Evolutionary conservation across 495 filamentous ascomycete species (phyloP).

Genomic region (Entonaema liquescens): DNA sequence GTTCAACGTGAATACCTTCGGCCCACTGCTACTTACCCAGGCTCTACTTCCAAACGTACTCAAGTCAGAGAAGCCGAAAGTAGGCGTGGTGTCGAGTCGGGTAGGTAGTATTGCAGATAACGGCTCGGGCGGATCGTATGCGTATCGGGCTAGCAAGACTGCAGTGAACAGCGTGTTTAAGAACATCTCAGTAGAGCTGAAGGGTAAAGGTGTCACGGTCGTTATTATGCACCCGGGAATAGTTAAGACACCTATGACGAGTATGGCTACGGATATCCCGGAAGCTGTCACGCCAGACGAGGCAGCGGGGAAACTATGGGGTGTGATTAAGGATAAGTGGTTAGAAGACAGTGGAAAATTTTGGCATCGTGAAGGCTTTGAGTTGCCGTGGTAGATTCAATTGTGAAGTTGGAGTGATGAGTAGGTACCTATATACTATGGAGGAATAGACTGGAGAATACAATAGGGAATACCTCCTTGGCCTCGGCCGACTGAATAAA

Average conservation of each 20-base stretch:
- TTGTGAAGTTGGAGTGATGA: too few species aligned
- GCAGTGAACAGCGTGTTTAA: slow-evolving; percentile 74
- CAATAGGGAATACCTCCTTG: too few species aligned
- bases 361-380: slow-evolving; percentile 79
- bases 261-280: slow-evolving; percentile 66
- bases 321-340: slow-evolving; percentile 55
- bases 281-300: slow-evolving; percentile 69
- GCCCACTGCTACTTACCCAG: slow-evolving; percentile 68
- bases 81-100: slow-evolving; percentile 75
- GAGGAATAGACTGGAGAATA: too few species aligned
- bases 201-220: slow-evolving; percentile 17
- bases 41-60: slow-evolving; percentile 43
- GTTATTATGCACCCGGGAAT: slow-evolving; percentile 70
- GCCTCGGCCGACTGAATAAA: too few species aligned
- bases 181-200: slow-evolving; percentile 65
- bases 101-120: slow-evolving; percentile 79
- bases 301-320: slow-evolving; percentile 65
- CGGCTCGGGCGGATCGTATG: slow-evolving; percentile 72
- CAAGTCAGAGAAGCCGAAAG: slow-evolving; percentile 31
- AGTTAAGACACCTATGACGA: slow-evolving; percentile 74
- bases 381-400: slow-evolving; percentile 57
- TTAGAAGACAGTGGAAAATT: slow-evolving; percentile 60
- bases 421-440: too few species aligned
- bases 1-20: slow-evolving; percentile 74
- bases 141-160: slow-evolving; percentile 76